Evolutionary conservation across 768 basidiomycete species (phyloP).

Genomic region (Nidularia pulvinata): DNA sequence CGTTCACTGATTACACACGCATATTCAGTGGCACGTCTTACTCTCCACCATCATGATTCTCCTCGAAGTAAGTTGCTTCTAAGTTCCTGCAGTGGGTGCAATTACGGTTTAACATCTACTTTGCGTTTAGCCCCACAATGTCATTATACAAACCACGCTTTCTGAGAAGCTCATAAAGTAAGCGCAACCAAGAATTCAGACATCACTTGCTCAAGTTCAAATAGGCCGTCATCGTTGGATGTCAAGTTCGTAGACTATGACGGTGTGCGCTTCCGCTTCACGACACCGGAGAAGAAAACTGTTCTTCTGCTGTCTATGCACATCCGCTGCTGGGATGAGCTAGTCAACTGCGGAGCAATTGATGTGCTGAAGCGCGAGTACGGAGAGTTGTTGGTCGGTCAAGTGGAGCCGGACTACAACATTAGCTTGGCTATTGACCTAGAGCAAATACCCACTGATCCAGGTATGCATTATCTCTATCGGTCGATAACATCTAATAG

Average conservation of each 20-base stretch:
- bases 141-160: conserved; percentile 90
- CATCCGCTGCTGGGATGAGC: conserved; percentile 96
- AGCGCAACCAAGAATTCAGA: conserved; percentile 1
- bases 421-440: conserved; percentile 87
- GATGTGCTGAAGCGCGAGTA: conserved; percentile 85
- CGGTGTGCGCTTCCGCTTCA: conserved; percentile 92
- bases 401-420: conserved; percentile 87
- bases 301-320: conserved; percentile 89
- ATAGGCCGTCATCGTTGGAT: conserved; percentile 88
- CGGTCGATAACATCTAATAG: neutral
- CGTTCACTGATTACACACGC: too few species aligned
- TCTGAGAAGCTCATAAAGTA: conserved; percentile 87
- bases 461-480: conserved; percentile 49
- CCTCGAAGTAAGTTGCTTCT: conserved; percentile 60
- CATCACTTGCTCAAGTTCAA: conserved; percentile 1
- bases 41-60: conserved; percentile 61
- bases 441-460: conserved; percentile 79
- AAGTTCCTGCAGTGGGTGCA: neutral
- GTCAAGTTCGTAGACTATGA: conserved; percentile 99
- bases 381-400: conserved; percentile 61
- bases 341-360: conserved; percentile 83
- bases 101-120: neutral
- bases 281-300: conserved; percentile 85
- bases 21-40: neutral
- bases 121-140: conserved; percentile 73